Evolutionary conservation across 305 asterid species (phyloP), one percentile per base, ranked within the genome.

Genomic region (Petunia hybrid): DNA sequence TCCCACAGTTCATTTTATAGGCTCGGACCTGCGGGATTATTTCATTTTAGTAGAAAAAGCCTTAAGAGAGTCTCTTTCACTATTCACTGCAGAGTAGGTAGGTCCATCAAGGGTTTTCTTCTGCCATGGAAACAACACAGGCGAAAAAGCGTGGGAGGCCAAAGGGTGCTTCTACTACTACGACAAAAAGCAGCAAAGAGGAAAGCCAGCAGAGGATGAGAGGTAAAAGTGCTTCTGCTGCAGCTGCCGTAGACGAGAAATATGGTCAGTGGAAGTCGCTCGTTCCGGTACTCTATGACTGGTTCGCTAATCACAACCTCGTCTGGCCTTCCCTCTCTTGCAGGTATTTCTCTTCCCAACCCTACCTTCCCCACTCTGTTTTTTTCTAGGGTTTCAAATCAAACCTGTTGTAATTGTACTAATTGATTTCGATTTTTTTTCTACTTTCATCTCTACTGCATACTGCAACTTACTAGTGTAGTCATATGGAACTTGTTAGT

Each of bases 101-200:
- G 78, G 62, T 48, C 62, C 78, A 8, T 36, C 4, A 78, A 78
- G 82, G 76, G 76, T 75, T 79, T 79, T 53, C 39, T 64, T 39
- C 76, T 31, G 60, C 82, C 77, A 80, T 80, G 82, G 82, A 80
- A 80, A 80, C 82, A 45, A 82, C 94, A 83, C 97, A 92, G 80
- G 97, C 95, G 41, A 89, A 88, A 90, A 95, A 89, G 93, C 91
- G 99, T 48, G 99, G 99, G 63, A 83, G 98, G 76, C 99, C 99
- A 56, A 94, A 87, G 93, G 98, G 98, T 56, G 94, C 99, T 22
- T 41, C 79, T 12, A 40, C 65, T 8, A 74, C 31, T 22, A 22
- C 31, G 31, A 90, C 94, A 70, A 92, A 92, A 73, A 93, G 91
- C 85, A 83, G 90, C 40, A 95, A 89, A 80, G 87, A 83, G 4